A percentile compares a stretch with the other conserved stretches of the same genome.
These are phyloP conservation scores for Saccharum officinarum DNA, from an alignment of 176 grass and related monocot genomes.

Conservation along the genomic window DNA sequence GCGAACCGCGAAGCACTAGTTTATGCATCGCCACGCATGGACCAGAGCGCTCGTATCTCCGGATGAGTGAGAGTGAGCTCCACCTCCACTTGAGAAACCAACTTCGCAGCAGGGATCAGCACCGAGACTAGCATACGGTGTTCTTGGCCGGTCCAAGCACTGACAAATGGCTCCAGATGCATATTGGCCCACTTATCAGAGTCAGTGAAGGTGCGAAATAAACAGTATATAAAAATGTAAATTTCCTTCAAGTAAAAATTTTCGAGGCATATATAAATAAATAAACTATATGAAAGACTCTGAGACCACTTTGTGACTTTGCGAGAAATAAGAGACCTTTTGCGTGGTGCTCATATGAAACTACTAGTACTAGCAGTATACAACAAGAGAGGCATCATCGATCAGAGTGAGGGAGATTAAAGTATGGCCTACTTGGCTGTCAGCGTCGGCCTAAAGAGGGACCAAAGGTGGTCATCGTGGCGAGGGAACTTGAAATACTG, in stretches of 20 bases:
- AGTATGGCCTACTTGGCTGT: constrained; percentile 27
- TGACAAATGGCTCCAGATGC: not conserved
- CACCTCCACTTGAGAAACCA: not conserved
- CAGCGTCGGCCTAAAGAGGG: constrained; percentile 21
- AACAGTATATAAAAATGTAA: not conserved
- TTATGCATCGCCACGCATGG: constrained; percentile 7
- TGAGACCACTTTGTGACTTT: not conserved
- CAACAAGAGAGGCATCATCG: not conserved
- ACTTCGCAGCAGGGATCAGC: not conserved
- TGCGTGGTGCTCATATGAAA: not conserved
- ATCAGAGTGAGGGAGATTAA: constrained; percentile 10
- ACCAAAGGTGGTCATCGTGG: constrained; percentile 20
- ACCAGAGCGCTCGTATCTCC: not conserved
- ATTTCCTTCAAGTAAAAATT: not conserved
- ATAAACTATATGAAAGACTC: not conserved
- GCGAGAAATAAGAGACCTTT: not conserved
- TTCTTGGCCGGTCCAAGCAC: not conserved
- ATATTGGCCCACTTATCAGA: not conserved
- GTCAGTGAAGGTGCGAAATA: not conserved
- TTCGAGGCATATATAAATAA: not conserved
- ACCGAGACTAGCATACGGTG: not conserved
- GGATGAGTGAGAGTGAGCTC: not conserved
- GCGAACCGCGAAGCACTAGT: constrained; percentile 28
- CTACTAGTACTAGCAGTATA: not conserved
- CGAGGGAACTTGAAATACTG: not conserved